phyloP scores from a whole-genome alignment of 495 filamentous ascomycete species.

The Pyrenula aspistea region DNA sequence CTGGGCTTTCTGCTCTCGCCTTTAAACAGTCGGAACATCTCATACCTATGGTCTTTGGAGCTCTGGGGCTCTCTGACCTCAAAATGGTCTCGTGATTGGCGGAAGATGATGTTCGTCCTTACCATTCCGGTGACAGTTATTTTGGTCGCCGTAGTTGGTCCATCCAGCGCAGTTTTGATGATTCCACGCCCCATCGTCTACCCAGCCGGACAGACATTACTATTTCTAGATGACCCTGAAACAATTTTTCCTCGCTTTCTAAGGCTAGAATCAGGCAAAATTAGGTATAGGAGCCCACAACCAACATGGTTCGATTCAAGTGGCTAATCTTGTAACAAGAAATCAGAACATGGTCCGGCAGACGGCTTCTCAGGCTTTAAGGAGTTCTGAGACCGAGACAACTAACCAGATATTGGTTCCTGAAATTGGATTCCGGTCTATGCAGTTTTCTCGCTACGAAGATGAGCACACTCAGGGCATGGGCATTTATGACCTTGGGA shows the following conservation, averaged over 20 bases:
- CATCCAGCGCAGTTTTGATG: slow-evolving; percentile 13
- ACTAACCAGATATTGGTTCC: neutral
- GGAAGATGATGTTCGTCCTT: neutral
- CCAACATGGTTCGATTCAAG: neutral
- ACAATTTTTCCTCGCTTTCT: neutral
- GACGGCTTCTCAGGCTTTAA: neutral
- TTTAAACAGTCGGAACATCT: slow-evolving; percentile 9
- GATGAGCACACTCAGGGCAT: neutral
- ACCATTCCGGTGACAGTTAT: slow-evolving; percentile 2
- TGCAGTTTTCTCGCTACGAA: neutral
- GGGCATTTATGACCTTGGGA: neutral
- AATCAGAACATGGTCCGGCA: neutral
- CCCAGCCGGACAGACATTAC: neutral
- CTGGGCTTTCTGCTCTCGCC: slow-evolving; percentile 13
- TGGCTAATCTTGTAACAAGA: neutral
- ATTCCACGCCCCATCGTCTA: slow-evolving; percentile 2
- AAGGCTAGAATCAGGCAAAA: neutral
- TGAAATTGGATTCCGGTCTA: neutral
- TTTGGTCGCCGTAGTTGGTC: slow-evolving; percentile 9
- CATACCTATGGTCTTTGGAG: slow-evolving; percentile 17
- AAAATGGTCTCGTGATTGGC: neutral
- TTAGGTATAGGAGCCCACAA: neutral
- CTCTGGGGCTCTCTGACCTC: slow-evolving; percentile 6
- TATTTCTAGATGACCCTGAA: neutral
- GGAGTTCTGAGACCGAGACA: neutral